Base-by-base conservation (phyloP, 2,329 filamentous ascomycete species). In the Xylaria arbuscula region DNA sequence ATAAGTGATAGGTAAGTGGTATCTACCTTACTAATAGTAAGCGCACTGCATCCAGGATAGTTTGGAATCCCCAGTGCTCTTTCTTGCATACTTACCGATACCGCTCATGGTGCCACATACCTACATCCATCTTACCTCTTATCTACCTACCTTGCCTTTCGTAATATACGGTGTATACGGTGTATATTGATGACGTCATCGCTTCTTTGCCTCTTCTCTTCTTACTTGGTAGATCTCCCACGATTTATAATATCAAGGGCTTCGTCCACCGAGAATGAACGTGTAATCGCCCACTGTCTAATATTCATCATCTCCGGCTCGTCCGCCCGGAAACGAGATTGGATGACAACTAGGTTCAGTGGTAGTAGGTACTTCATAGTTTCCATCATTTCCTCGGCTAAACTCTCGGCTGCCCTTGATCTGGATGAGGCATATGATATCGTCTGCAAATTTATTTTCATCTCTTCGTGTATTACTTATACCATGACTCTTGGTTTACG, bases 191-290 rank as follows among this genome's bases (percentile, higher is more conserved):
- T 24, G 45, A 48, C 22, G 45, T 10, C n/a, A 17, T 45, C 42
- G 8, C 42, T 45, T 8, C 17, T n/a, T 45, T 19, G 15, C n/a
- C n/a, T n/a, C n/a, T n/a, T n/a, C n/a, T n/a, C n/a, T n/a, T n/a
- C n/a, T n/a, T n/a, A n/a, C n/a, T n/a, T n/a, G n/a, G n/a, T n/a
- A n/a, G n/a, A n/a, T n/a, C n/a, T n/a, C n/a, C 10, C 4, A 38
- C 38, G 51, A 38, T 15, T 55, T 55, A 55, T 55, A 55, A 55
- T 55, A 34, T 22, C 51, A 38, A 17, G 17, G 10, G 32, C 32
- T 38, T 11, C 22, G 22, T 32, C 22, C 17, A 22, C 32, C 34
- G 17, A 45, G 22, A 13, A 13, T 45, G 38, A 45, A 17, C 13
- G 3, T 42, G 55, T 19, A 57, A 45, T 42, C 55, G 45, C 5